A percentile compares a stretch with the other conserved stretches of the same genome.
Conservation (phyloP, 2,329 filamentous ascomycete species). For the Pyrenophora graminea region DNA sequence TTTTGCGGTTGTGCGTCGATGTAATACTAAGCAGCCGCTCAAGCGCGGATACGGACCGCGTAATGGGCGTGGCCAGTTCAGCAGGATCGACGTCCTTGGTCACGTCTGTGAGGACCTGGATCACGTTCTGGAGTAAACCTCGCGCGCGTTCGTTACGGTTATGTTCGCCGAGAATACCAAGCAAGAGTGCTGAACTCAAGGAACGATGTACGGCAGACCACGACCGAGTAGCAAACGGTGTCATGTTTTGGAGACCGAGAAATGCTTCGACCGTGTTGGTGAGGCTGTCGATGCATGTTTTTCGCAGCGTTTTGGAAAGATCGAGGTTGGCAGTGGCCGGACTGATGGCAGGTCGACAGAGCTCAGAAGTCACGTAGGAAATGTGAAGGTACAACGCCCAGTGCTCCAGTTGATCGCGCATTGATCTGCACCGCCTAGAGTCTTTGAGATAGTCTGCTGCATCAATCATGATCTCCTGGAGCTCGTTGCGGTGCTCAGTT, state of each 20-base stretch:
- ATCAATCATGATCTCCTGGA: slow-evolving; percentile 62
- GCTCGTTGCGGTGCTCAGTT: slow-evolving; percentile 60
- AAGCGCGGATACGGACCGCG: slow-evolving; percentile 53
- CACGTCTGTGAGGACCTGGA: slow-evolving; percentile 53
- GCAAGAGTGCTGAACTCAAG: slow-evolving; percentile 50
- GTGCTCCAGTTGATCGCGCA: slow-evolving; percentile 62
- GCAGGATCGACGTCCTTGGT: slow-evolving; percentile 53
- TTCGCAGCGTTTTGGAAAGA: slow-evolving; percentile 54
- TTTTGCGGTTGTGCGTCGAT: slow-evolving; percentile 23
- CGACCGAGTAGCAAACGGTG: slow-evolving; percentile 49
- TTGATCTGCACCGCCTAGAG: slow-evolving; percentile 52
- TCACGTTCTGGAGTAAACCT: slow-evolving; percentile 51
- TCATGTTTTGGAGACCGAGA: slow-evolving; percentile 61
- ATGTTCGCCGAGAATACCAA: slow-evolving; percentile 52
- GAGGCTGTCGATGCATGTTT: slow-evolving; percentile 60
- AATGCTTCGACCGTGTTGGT: slow-evolving; percentile 64
- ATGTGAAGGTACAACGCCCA: slow-evolving; percentile 65
- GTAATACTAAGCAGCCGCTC: slow-evolving; percentile 48
- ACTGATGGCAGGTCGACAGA: slow-evolving; percentile 65
- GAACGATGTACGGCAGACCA: slow-evolving; percentile 52
- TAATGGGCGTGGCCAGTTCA: slow-evolving; percentile 54
- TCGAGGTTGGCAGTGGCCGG: slow-evolving; percentile 52
- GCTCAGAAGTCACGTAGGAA: slow-evolving; percentile 65
- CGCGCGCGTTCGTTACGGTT: slow-evolving; percentile 52
- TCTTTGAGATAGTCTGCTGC: slow-evolving; percentile 63